phyloP scores from a whole-genome alignment of 805 yeast species.

The Candida fluviatilis region DNA sequence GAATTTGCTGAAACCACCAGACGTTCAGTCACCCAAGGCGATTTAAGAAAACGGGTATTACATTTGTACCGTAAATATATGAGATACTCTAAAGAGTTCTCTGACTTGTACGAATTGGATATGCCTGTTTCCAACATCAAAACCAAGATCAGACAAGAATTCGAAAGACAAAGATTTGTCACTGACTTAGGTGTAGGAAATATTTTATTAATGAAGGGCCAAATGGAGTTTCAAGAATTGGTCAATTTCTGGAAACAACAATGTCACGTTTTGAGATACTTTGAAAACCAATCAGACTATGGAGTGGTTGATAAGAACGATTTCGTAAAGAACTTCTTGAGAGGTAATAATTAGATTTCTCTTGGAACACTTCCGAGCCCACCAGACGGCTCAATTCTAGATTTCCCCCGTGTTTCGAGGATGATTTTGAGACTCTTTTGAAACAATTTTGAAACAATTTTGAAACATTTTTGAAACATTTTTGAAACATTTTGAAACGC shows the following conservation, averaged over 20 bases:
- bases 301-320: constrained; percentile 52
- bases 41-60: constrained; percentile 60
- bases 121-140: constrained; percentile 75
- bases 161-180: constrained; percentile 79
- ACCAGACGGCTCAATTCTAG: too few relatives aligned
- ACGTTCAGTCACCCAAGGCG: constrained; percentile 56
- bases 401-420: too few relatives aligned
- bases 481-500: too few relatives aligned
- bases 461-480: too few relatives aligned
- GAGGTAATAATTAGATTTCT: constrained; percentile 40
- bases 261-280: constrained; percentile 79
- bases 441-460: too few relatives aligned
- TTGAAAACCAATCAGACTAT: constrained; percentile 60
- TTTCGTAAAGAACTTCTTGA: constrained; percentile 71
- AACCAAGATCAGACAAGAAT: constrained; percentile 84
- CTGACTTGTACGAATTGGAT: constrained; percentile 67
- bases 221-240: constrained; percentile 87
- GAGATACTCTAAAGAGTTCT: constrained; percentile 55
- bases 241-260: constrained; percentile 89
- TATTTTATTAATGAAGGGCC: constrained; percentile 73
- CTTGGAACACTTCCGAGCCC: too few relatives aligned
- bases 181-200: constrained; percentile 62
- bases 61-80: constrained; percentile 69
- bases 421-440: too few relatives aligned
- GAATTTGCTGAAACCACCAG: constrained; percentile 81